These are phyloP conservation scores for Aspergillus biplanus DNA, from an alignment of 495 filamentous ascomycete genomes.

Conservation along the genomic window DNA sequence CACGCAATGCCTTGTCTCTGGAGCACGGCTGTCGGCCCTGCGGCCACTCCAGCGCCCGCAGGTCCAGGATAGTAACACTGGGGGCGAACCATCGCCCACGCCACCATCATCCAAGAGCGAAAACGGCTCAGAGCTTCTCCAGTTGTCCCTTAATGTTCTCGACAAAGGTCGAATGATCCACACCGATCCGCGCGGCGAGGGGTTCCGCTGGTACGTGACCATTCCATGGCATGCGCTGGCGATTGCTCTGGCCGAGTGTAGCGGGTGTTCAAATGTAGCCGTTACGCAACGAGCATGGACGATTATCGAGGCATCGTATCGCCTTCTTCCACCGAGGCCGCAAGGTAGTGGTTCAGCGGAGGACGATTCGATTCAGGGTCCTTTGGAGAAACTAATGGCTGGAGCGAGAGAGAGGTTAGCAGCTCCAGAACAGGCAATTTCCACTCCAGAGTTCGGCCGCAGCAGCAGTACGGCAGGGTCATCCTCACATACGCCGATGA, in stretches of 20 bases:
- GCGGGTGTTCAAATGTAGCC: background rate
- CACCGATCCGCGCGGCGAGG: background rate
- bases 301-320: constrained; percentile 16
- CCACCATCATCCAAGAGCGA: background rate
- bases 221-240: constrained; percentile 13
- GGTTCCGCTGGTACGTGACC: constrained; percentile 12
- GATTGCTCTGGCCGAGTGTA: constrained; percentile 5
- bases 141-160: background rate
- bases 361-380: background rate
- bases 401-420: background rate
- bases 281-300: constrained; percentile 7
- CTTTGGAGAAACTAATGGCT: background rate
- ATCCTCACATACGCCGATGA: background rate
- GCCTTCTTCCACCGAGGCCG: background rate
- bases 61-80: background rate
- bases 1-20: constrained; percentile 14
- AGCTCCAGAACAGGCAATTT: background rate
- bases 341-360: background rate
- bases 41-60: background rate
- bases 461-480: background rate
- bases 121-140: constrained; percentile 3
- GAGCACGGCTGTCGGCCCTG: background rate
- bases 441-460: background rate
- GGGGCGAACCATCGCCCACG: background rate
- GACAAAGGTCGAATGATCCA: constrained; percentile 1